Conservation (phyloP, 2,329 filamentous ascomycete genomes). For the Magnaporthales sp. region DNA sequence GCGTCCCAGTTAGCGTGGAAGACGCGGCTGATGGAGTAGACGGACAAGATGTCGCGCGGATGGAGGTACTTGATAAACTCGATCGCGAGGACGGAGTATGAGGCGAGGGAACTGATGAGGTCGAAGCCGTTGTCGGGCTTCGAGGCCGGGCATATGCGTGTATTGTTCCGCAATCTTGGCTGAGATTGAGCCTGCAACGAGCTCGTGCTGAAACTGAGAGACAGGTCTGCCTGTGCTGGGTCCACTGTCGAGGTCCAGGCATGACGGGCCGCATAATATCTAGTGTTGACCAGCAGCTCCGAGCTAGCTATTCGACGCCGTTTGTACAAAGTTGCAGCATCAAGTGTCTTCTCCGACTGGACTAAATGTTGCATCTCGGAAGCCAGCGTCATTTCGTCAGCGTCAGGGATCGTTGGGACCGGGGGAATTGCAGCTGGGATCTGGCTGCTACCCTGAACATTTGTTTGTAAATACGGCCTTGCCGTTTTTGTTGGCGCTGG, state of each 20-base stretch:
- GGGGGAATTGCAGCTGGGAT: not conserved
- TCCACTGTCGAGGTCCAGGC: not conserved
- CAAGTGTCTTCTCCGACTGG: not conserved
- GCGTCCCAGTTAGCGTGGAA: constrained; percentile 42
- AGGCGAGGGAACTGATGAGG: constrained; percentile 33
- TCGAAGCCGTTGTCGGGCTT: constrained; percentile 20
- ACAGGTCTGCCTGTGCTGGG: not conserved
- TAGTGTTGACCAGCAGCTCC: constrained; percentile 9
- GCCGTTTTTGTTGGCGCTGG: not conserved
- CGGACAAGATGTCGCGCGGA: constrained; percentile 47
- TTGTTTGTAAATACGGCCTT: not conserved
- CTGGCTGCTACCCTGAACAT: not conserved
- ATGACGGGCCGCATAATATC: constrained; percentile 10
- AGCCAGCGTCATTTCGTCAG: not conserved
- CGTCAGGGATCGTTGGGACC: not conserved
- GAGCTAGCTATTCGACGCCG: not conserved
- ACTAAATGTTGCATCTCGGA: not conserved
- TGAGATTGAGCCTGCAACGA: not conserved
- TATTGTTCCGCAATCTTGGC: not conserved
- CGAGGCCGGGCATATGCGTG: not conserved
- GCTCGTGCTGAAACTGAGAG: not conserved
- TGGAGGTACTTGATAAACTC: constrained; percentile 45
- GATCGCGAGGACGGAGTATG: constrained; percentile 42
- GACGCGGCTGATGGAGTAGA: constrained; percentile 56
- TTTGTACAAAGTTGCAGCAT: not conserved